Percentiles rank a stretch among this genome's conserved stretches.
phyloP scores from a whole-genome alignment of 2,329 filamentous ascomycete genomes.

The Calonectria multiphialidica region DNA sequence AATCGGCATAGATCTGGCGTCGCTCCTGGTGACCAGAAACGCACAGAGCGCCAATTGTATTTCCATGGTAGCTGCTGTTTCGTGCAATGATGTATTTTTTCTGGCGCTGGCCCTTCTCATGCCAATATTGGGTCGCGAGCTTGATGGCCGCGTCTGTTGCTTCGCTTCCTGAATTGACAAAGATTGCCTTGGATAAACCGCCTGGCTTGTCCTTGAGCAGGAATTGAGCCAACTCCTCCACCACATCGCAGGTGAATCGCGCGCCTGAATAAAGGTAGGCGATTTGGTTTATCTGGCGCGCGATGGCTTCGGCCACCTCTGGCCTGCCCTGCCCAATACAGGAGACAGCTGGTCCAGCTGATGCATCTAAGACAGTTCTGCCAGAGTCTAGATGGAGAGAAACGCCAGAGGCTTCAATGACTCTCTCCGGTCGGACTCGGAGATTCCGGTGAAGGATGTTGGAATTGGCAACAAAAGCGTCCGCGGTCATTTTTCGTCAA shows the following conservation, averaged over 20 bases:
- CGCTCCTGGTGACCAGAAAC: slow-evolving; percentile 45
- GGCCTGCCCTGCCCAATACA: slow-evolving; percentile 8
- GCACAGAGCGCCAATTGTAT: slow-evolving; percentile 60
- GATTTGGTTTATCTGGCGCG: slow-evolving; percentile 19
- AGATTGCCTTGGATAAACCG: slow-evolving; percentile 41
- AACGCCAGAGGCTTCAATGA: not conserved
- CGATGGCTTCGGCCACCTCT: slow-evolving; percentile 5
- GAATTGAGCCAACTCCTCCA: slow-evolving; percentile 45
- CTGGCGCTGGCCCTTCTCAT: slow-evolving; percentile 52
- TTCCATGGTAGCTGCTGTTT: slow-evolving; percentile 62
- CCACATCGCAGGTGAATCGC: slow-evolving; percentile 31
- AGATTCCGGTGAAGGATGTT: slow-evolving; percentile 11
- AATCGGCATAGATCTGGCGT: slow-evolving; percentile 25
- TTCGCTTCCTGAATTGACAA: slow-evolving; percentile 44
- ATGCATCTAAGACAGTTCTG: not conserved
- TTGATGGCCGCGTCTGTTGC: slow-evolving; percentile 63
- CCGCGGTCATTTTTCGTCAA: not conserved
- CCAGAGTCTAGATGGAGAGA: slow-evolving; percentile 7
- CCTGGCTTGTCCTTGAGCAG: slow-evolving; percentile 39
- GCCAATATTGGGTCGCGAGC: slow-evolving; percentile 60
- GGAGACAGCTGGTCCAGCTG: slow-evolving; percentile 9
- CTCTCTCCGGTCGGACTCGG: not conserved
- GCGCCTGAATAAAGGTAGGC: slow-evolving; percentile 31
- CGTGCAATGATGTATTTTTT: slow-evolving; percentile 58
- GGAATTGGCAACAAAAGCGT: not conserved